phyloP scores from a whole-genome alignment of 169 alveolate species.

The Plasmodium fragile region DNA sequence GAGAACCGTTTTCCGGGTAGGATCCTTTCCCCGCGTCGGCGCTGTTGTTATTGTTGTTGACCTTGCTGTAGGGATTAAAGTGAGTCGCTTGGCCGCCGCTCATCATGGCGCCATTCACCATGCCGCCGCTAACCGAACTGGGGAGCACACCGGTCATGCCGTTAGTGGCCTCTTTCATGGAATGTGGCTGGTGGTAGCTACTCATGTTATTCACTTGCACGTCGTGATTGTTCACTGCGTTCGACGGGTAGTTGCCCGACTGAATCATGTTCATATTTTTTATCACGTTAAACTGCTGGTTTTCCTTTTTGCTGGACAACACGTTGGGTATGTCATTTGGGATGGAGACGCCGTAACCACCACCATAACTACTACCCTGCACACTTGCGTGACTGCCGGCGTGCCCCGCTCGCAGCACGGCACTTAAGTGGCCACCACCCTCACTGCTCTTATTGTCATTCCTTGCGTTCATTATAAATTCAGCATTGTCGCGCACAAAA shows the following conservation, averaged over 20 bases:
- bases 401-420: neutral
- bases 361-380: neutral
- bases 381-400: neutral
- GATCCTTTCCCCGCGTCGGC: neutral
- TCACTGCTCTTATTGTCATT: slow-evolving; percentile 1
- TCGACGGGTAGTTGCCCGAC: neutral
- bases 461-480: slow-evolving; percentile 5
- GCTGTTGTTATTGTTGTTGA: neutral
- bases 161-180: slow-evolving; percentile 12
- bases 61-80: slow-evolving; percentile 1
- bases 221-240: slow-evolving; percentile 17
- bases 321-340: neutral
- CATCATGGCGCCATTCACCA: neutral
- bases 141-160: neutral
- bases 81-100: neutral
- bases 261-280: slow-evolving; percentile 31
- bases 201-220: slow-evolving; percentile 2
- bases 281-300: slow-evolving; percentile 18
- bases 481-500: neutral
- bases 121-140: neutral
- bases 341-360: neutral
- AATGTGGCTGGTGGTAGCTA: slow-evolving; percentile 17
- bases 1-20: neutral
- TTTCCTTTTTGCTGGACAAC: neutral
- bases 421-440: neutral